phyloP scores from a whole-genome alignment of 768 basidiomycete genomes.

The Mycena rebaudengoi region DNA sequence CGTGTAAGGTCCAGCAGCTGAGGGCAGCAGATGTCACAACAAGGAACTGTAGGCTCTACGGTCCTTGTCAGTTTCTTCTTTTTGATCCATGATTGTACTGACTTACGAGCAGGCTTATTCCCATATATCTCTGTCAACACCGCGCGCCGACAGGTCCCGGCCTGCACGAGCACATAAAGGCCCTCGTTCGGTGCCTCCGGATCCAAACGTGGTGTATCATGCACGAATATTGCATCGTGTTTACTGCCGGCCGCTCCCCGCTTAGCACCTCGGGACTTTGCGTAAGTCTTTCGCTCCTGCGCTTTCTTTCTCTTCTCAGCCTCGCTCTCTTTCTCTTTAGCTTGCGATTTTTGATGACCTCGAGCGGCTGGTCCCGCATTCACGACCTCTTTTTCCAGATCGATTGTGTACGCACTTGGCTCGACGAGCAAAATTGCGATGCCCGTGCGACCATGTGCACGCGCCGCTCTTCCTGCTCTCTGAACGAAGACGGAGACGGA shows the following conservation, averaged over 20 bases:
- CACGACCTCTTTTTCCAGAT: background rate
- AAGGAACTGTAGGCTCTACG: background rate
- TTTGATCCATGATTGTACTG: too few species aligned
- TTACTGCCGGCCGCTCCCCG: background rate
- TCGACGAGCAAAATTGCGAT: constrained; percentile 32
- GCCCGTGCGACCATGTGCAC: constrained; percentile 24
- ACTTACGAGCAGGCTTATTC: too few species aligned
- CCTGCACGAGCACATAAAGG: constrained; percentile 25
- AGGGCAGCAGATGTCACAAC: background rate
- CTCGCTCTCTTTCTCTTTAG: background rate
- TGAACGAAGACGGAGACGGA: constrained; percentile 38
- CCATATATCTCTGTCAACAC: constrained; percentile 22
- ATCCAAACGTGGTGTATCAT: too few species aligned
- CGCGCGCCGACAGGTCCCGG: constrained; percentile 17
- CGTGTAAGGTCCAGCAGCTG: background rate
- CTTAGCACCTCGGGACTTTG: background rate
- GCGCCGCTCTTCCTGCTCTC: constrained; percentile 39
- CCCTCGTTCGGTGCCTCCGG: too few species aligned
- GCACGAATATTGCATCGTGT: too few species aligned
- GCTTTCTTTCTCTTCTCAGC: background rate
- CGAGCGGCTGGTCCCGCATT: background rate
- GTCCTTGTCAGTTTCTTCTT: too few species aligned
- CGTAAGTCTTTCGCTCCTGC: constrained; percentile 20
- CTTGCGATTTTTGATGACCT: background rate
- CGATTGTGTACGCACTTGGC: constrained; percentile 17